These are phyloP conservation scores for Capsicum baccatum DNA, from an alignment of 257 asterid species.

Conservation along the genomic window DNA sequence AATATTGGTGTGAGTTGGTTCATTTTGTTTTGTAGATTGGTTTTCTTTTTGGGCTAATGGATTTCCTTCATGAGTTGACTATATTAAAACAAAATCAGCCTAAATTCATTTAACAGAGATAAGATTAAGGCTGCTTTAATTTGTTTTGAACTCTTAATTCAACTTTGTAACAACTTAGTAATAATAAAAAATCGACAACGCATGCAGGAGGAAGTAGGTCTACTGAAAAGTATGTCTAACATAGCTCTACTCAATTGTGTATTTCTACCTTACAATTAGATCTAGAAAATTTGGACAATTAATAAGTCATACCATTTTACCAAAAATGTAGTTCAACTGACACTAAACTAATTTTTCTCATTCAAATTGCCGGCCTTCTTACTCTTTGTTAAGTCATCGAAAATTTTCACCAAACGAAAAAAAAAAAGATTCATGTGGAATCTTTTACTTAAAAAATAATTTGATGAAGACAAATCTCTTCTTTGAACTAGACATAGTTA, in stretches of 20 bases:
- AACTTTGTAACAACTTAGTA: not conserved
- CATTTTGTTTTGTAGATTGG: not conserved
- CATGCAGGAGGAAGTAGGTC: not conserved
- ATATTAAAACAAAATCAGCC: not conserved
- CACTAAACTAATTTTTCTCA: not conserved
- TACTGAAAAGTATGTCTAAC: not conserved
- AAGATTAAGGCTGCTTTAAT: not conserved
- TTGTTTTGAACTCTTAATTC: not conserved
- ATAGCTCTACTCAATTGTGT: not conserved
- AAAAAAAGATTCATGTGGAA: not conserved
- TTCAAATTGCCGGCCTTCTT: not conserved
- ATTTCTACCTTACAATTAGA: constrained; percentile 17
- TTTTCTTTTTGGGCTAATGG: not conserved
- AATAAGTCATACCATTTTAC: no score
- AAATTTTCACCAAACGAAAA: no score
- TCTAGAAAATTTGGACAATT: not conserved
- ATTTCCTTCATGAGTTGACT: not conserved
- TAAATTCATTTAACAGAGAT: not conserved
- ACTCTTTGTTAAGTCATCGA: not conserved
- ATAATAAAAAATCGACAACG: not conserved
- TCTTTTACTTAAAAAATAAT: not conserved
- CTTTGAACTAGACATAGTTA: not conserved
- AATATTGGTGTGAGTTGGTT: not conserved
- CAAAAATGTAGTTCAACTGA: constrained; percentile 8
- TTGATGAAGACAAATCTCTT: not conserved